Conservation (phyloP, 805 yeast species). For the Candida maris region DNA sequence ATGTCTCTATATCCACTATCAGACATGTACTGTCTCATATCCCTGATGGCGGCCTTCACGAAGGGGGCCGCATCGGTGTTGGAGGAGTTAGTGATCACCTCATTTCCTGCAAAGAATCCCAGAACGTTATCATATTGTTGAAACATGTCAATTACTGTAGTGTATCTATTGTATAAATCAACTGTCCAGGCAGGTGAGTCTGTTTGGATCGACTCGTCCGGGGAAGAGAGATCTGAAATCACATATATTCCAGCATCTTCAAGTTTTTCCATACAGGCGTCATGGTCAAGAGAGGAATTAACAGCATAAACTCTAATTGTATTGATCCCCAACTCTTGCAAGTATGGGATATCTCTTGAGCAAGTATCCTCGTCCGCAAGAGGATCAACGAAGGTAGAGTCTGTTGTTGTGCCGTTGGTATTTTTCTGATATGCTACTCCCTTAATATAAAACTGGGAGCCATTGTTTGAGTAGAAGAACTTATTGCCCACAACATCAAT, state of each 20-base stretch:
- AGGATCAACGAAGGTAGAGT: constrained; percentile 59
- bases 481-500: constrained; percentile 69
- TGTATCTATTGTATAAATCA: constrained; percentile 70
- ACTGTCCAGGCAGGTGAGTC: constrained; percentile 75
- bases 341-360: constrained; percentile 77
- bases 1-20: constrained; percentile 64
- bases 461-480: constrained; percentile 68
- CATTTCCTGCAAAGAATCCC: constrained; percentile 98
- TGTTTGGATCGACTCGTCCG: constrained; percentile 73
- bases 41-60: constrained; percentile 95
- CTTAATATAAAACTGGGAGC: constrained; percentile 79
- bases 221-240: constrained; percentile 86
- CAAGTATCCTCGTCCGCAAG: constrained; percentile 68
- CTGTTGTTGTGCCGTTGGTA: constrained; percentile 39
- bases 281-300: constrained; percentile 68
- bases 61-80: constrained; percentile 90
- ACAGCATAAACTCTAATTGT: constrained; percentile 84
- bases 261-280: constrained; percentile 69
- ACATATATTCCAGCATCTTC: constrained; percentile 88
- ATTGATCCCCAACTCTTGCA: constrained; percentile 65
- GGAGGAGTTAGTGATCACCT: constrained; percentile 79
- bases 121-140: constrained; percentile 73
- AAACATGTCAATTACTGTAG: constrained; percentile 76
- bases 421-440: constrained; percentile 88
- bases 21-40: constrained; percentile 70